Conservation (phyloP, 2,329 filamentous ascomycete genomes). For the Nothopassalora personata region DNA sequence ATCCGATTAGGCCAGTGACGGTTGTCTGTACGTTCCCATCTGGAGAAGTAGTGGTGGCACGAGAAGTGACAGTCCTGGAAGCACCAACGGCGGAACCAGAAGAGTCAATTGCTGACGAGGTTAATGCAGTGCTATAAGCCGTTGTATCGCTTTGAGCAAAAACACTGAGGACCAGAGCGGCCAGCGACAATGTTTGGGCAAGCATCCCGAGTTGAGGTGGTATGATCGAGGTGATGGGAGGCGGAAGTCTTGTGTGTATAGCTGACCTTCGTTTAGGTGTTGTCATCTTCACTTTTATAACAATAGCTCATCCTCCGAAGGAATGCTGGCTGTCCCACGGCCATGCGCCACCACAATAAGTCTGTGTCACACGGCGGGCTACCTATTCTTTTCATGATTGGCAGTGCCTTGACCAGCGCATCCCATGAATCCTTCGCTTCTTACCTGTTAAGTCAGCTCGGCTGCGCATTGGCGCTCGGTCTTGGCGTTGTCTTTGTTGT, state of each 20-base stretch:
- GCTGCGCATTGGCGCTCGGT: neutral
- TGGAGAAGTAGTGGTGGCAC: neutral
- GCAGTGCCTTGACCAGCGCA: neutral
- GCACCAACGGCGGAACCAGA: neutral
- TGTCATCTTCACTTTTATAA: neutral
- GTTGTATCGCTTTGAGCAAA: neutral
- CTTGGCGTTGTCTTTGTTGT: neutral
- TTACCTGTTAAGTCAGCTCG: neutral
- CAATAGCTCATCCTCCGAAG: neutral
- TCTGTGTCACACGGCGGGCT: neutral
- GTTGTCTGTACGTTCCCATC: conserved; percentile 2
- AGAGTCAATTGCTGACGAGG: neutral
- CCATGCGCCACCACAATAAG: neutral
- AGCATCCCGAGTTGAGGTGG: conserved; percentile 2
- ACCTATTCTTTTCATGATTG: neutral
- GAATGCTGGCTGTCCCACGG: neutral
- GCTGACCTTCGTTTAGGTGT: neutral
- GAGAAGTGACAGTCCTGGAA: neutral
- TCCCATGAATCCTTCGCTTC: neutral
- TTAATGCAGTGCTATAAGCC: neutral
- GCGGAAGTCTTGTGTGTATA: neutral
- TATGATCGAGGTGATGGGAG: neutral
- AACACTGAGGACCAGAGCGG: conserved; percentile 3
- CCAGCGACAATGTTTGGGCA: neutral
- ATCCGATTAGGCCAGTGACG: conserved; percentile 9